Evolutionary conservation across 2,329 filamentous ascomycete genomes (phyloP), one percentile per base, ranked within the genome.

Genomic region (Helicocarpus griseus): DNA sequence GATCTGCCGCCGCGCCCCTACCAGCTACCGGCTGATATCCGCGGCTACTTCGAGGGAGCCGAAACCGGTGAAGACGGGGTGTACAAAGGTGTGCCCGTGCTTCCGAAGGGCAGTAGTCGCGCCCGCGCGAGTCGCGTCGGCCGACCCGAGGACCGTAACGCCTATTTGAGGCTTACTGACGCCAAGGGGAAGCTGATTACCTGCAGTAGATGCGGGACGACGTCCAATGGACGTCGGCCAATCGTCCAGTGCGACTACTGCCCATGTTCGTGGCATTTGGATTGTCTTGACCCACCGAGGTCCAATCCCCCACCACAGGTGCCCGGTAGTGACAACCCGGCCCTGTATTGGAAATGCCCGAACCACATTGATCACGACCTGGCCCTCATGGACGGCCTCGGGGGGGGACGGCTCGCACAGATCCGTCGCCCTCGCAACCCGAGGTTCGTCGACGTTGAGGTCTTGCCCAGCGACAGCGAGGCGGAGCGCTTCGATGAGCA

Each of bases 241-340:
- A 89, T 97, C 60, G 85, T 96, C 58, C 82, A 86, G 43, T 98
- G 91, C 73, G 89, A 89, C 67, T 81, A 79, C 61, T 98, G 91
- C 69, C 76, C 80, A 11, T 77, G 88, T 31, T 79, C 84, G 63
- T 98, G 90, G 86, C 93, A 98, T 71, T 75, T 95, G 48, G 91
- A 97, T 68, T 98, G 93, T 69, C 74, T 95, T 14, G 84, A 94
- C 63, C 87, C 89, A 26, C 90, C 91, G 31, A 72, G 90, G 63
- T 82, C 89, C 31, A 82, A 86, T 51, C 86, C 89, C 36, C 90
- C 90, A 9, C 78, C 82, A 50, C 71, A 73, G 53, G 66, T 65
- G 41, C 56, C 56, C 52, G 65, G 57, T 64, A 77, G 61, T 48
- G 74, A 74, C 57, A 74, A 74, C 48, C 76, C 85, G 48, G 82